Evolutionary conservation across 2,329 filamentous ascomycete genomes (phyloP), one percentile per base, ranked within the genome.

Genomic region (Westerdykella sp.): DNA sequence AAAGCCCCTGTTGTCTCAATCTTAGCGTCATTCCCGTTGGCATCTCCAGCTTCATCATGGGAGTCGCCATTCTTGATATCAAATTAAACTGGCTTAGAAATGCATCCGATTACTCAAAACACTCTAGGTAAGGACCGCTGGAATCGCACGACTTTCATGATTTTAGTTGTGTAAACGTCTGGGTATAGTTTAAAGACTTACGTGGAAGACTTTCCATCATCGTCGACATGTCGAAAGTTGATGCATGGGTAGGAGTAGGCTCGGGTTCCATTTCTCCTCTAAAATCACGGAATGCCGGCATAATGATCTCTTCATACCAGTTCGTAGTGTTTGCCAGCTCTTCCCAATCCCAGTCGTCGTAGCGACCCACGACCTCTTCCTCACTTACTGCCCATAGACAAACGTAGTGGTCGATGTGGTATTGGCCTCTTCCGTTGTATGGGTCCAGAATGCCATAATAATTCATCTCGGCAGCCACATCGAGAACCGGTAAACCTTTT

Each of bases 311-410:
- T 21, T 48, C 30, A 34, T 51, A 51, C 51, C 51, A 55, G 25
- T 51, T 42, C 6, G 25, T 15, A 13, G 39, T 23, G 13, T 28
- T n/a, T 4, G 30, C 35, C 22, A 49, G 31, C 16, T 47, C 38
- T 13, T 45, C 40, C 47, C 48, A 55, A 10, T 37, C n/a, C n/a
- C n/a, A n/a, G n/a, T n/a, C n/a, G n/a, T n/a, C 4, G 40, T 40
- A 53, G 14, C 28, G 41, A 15, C 48, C 45, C 37, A 55, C 45
- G 10, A 49, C 25, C 41, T 53, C 51, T 41, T 41, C 39, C 14
- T 41, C 41, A 31, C 45, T 53, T 10, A 55, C 51, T 31, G 53
- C 46, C 50, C 46, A 55, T 23, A 53, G 36, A 44, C 50, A 55
- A 14, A 55, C 34, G 39, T 49, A 55, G 39, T 55, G 46, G 36